Evolutionary conservation across 176 grass and related monocot species (phyloP).

Genomic region (Triticum urartu): DNA sequence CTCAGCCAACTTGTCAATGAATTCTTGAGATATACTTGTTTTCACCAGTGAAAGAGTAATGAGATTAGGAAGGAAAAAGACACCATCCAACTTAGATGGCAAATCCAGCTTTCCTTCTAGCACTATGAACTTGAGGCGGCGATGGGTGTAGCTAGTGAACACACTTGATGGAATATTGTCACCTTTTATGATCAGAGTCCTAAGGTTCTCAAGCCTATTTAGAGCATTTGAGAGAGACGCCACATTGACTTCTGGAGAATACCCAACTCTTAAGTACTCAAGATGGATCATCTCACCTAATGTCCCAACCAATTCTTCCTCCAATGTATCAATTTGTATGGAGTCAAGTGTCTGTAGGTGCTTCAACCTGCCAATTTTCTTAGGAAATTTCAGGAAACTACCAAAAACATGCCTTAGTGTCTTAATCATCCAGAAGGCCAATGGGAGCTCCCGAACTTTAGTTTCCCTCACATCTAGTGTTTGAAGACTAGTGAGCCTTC

Average conservation of each 20-base stretch:
- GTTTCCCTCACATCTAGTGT: constrained; percentile 28
- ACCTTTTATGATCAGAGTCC: constrained; percentile 13
- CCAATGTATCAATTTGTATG: not conserved
- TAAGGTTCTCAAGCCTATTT: constrained; percentile 3
- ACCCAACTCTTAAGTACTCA: too few species aligned
- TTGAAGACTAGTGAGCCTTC: constrained; percentile 18
- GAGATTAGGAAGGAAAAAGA: not conserved
- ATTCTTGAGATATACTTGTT: constrained; percentile 16
- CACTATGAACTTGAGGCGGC: not conserved
- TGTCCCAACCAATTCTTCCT: not conserved
- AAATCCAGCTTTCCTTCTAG: constrained; percentile 11
- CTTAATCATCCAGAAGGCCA: not conserved
- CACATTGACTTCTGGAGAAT: too few species aligned
- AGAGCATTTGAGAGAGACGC: not conserved
- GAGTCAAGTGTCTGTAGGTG: constrained; percentile 29
- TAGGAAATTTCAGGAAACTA: not conserved
- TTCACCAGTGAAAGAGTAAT: constrained; percentile 8
- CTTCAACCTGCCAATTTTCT: not conserved
- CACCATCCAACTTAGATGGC: not conserved
- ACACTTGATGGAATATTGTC: not conserved
- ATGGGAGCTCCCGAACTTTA: not conserved
- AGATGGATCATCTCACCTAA: too few species aligned
- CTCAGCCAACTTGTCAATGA: constrained; percentile 4
- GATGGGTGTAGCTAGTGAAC: not conserved
- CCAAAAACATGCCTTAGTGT: constrained; percentile 30